Evolutionary conservation across 345 rosid species (phyloP).

Genomic region (Dipteronia dyeriana): DNA sequence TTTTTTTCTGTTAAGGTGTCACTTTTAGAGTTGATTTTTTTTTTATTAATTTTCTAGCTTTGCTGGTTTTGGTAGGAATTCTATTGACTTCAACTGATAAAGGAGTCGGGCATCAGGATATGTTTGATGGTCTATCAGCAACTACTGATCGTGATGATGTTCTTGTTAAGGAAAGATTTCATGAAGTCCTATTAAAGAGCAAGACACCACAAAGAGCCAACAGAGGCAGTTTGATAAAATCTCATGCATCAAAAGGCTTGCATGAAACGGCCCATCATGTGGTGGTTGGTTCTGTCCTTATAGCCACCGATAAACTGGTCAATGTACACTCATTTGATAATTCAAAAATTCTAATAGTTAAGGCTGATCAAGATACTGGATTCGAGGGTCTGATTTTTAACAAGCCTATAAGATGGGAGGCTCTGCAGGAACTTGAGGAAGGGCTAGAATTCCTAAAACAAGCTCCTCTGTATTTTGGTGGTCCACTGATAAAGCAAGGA

Average conservation of each 20-base stretch:
- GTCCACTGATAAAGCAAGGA: conserved; percentile 62
- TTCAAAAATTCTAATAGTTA: conserved; percentile 65
- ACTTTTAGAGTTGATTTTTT: background rate
- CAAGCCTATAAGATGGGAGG: conserved; percentile 75
- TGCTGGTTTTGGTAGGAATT: conserved; percentile 46
- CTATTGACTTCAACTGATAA: conserved; percentile 39
- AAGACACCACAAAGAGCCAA: conserved; percentile 28
- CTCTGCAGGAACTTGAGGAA: conserved; percentile 53
- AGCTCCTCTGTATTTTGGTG: conserved; percentile 71
- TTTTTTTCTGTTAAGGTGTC: background rate
- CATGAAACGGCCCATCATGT: conserved; percentile 38
- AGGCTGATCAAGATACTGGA: conserved; percentile 50
- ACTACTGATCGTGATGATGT: conserved; percentile 24
- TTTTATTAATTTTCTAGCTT: background rate
- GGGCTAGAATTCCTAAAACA: conserved; percentile 56
- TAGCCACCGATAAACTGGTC: conserved; percentile 63
- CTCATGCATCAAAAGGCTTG: conserved; percentile 22
- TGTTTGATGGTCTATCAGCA: conserved; percentile 28
- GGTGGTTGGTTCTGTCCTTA: conserved; percentile 61
- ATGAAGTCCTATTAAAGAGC: conserved; percentile 55
- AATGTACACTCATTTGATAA: conserved; percentile 57
- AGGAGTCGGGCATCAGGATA: conserved; percentile 31
- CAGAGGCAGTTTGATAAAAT: conserved; percentile 25
- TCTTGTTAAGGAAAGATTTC: conserved; percentile 40
- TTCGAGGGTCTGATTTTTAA: conserved; percentile 81